Evolutionary conservation across 768 basidiomycete genomes (phyloP), one percentile per base, ranked within the genome.

Genomic region (Suillus hirtellus): DNA sequence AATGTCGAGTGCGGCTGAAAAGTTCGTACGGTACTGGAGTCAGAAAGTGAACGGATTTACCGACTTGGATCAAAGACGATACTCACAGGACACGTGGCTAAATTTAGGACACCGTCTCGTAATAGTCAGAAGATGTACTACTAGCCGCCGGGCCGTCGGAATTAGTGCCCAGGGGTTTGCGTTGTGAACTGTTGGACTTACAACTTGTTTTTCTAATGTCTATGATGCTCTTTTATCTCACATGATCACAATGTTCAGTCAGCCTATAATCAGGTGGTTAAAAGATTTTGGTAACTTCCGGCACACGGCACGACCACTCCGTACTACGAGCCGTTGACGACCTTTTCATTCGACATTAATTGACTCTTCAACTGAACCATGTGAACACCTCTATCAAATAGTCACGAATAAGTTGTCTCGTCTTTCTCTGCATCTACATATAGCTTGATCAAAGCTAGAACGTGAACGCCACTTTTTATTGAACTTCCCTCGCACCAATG

Each of bases 1-100:
- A 6, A 74, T 67, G 24, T 74, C 63, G 3, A 72, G 8, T 4
- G 62, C 59, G 17, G 71, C 73, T 70, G 40, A 12, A n/a, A 38
- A 14, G 8, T 44, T 2, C 17, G 61, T n/a, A 66, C 52, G 12
- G 0, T 5, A 2, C 2, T 49, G 3, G n/a, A 5, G 24, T 15
- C 8, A 19, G 21, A 24, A 9, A 35, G 24, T 10, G 14, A n/a
- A 50, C 14, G 7, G 3, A 75, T 71, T 66, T 53, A 73, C 72
- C 62, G n/a, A n/a, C n/a, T n/a, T n/a, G n/a, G n/a, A n/a, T n/a
- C n/a, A n/a, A n/a, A n/a, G n/a, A n/a, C n/a, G n/a, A n/a, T n/a
- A n/a, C n/a, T n/a, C n/a, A n/a, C n/a, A n/a, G n/a, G n/a, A n/a
- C n/a, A n/a, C n/a, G n/a, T n/a, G n/a, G n/a, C n/a, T n/a, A n/a